phyloP scores from a whole-genome alignment of 352 stramenopile species.

The Phytophthora chlamydospora region DNA sequence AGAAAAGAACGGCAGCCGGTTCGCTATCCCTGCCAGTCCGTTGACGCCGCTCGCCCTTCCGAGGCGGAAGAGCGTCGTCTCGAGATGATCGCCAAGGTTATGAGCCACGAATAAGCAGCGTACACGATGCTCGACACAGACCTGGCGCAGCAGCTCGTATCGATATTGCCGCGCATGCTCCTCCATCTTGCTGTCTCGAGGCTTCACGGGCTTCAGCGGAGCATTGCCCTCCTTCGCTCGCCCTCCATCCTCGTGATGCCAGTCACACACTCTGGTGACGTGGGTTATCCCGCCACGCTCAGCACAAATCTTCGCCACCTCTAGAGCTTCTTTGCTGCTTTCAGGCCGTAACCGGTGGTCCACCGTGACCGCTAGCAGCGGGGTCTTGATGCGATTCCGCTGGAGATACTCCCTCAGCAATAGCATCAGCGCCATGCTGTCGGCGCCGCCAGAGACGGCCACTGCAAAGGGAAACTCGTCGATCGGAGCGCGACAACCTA shows the following conservation, averaged over 20 bases:
- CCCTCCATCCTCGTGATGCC: constrained; percentile 30
- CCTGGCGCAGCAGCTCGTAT: constrained; percentile 63
- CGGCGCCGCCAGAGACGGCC: constrained; percentile 74
- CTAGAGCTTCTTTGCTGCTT: constrained; percentile 63
- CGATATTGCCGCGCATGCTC: constrained; percentile 70
- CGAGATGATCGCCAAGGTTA: constrained; percentile 78
- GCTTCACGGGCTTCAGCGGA: constrained; percentile 24
- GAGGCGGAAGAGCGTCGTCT: constrained; percentile 83
- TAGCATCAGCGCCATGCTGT: constrained; percentile 85
- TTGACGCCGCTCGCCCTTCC: constrained; percentile 78
- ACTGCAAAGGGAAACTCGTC: constrained; percentile 71
- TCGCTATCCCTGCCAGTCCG: constrained; percentile 71
- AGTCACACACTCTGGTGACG: constrained; percentile 60
- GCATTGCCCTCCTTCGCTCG: constrained; percentile 2
- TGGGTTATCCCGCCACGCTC: constrained; percentile 55
- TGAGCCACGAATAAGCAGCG: constrained; percentile 81
- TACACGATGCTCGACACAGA: constrained; percentile 60
- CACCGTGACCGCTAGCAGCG: constrained; percentile 81
- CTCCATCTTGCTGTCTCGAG: constrained; percentile 77
- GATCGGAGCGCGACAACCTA: constrained; percentile 17
- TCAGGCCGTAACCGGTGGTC: constrained; percentile 75
- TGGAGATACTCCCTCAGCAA: constrained; percentile 71
- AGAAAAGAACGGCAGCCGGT: constrained; percentile 35
- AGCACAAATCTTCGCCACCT: constrained; percentile 54
- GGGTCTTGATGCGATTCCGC: constrained; percentile 50